These are phyloP conservation scores for Wickerhamiella nectarea DNA, from an alignment of 805 yeast genomes.

Conservation along the genomic window DNA sequence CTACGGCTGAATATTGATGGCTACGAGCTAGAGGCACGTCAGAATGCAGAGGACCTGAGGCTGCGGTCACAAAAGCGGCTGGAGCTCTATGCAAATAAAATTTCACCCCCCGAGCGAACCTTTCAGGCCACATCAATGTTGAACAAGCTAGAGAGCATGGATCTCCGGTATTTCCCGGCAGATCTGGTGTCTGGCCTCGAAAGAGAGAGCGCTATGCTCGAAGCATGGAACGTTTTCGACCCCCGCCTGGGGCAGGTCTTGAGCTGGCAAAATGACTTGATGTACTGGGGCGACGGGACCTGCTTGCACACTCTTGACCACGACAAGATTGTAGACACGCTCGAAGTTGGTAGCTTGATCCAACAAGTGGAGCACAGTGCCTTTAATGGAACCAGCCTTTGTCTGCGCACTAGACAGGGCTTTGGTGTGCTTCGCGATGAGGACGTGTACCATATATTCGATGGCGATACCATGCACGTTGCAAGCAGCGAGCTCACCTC, in stretches of 20 bases:
- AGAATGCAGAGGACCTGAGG: not conserved
- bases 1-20: not conserved
- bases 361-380: constrained; percentile 11
- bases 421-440: constrained; percentile 2
- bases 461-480: constrained; percentile 15
- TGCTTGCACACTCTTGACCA: not conserved
- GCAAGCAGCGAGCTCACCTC: not conserved
- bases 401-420: constrained; percentile 8
- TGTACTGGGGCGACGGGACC: constrained; percentile 14
- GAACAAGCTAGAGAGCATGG: not conserved
- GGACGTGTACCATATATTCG: constrained; percentile 2
- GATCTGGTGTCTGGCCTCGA: not conserved
- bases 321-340: not conserved
- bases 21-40: not conserved
- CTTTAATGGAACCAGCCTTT: not conserved
- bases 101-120: not conserved
- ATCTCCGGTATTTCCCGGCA: not conserved
- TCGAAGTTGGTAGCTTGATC: constrained; percentile 13
- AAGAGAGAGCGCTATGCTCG: not conserved
- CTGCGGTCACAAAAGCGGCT: not conserved
- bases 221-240: constrained; percentile 8
- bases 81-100: not conserved
- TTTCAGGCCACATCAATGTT: not conserved
- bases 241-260: constrained; percentile 12
- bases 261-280: not conserved